Base-by-base conservation (phyloP, 495 filamentous ascomycete species). In the Oidiodendron maius region DNA sequence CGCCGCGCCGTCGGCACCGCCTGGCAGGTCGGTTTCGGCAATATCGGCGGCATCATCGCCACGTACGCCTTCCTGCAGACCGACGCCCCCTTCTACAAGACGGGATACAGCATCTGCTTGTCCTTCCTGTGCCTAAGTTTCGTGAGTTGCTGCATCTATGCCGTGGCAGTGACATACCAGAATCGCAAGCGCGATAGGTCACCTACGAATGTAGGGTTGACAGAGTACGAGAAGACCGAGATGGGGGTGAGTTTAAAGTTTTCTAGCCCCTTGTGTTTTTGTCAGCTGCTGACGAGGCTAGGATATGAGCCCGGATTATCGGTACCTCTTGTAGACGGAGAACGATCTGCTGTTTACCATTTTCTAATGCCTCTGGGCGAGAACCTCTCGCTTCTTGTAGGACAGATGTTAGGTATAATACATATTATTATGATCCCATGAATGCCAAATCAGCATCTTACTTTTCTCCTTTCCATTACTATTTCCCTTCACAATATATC, bases 21-120 rank as follows among this genome's bases (percentile, higher is more conserved):
- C 5, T 96, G 84, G 85, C 90, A 95, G 61, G 70, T 96, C 36
- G 89, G 86, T 0, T 94, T 94, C 54, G 91, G 91, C n/a, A 96
- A 96, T 56, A 85, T 90, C 51, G 91, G 89, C 30, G 93, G 91
- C 12, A 94, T 98, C 54, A 89, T 96, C 46, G 77, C 91, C 0
- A 91, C 89, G 0, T 96, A 84, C 65, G 72, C 81, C 0, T 98
- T 97, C 64, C 55, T 93, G 20, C 55, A 62, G 5, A 80, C 74
- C 39, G 88, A 96, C 61, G 80, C 77, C 2, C 84, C 86, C 4
- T 58, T 69, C 2, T 95, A 84, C 62, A 80, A 68, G 12, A 76
- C 76, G 17, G 93, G 93, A 0, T 95, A 91, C 66, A 71, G 70
- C 25, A 87, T 96, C 51, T 86, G 82, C 58, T 64, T 96, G 3